A percentile compares a stretch with the other conserved stretches of the same genome.
phyloP scores from a whole-genome alignment of 805 yeast species.

The Helenozyma baotianmanensis region DNA sequence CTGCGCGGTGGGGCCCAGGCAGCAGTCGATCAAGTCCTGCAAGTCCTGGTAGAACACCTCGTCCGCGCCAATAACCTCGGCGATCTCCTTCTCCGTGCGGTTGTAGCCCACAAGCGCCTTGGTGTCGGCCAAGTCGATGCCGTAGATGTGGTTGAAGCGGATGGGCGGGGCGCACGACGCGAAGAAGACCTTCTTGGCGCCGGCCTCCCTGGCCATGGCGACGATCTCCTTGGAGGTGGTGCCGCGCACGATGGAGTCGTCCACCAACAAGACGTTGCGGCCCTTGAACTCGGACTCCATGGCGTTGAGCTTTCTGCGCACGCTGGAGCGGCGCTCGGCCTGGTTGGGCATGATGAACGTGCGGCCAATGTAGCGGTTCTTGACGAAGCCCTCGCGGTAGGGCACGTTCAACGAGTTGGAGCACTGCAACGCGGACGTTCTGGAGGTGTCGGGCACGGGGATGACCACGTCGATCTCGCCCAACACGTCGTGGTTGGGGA shows the following conservation, averaged over 20 bases:
- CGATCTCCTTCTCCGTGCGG: slow-evolving; percentile 69
- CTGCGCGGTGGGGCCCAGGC: slow-evolving; percentile 48
- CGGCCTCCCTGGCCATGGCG: slow-evolving; percentile 98
- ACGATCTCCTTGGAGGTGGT: slow-evolving; percentile 96
- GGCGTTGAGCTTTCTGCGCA: slow-evolving; percentile 91
- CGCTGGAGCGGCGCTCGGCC: slow-evolving; percentile 87
- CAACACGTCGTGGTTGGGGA: slow-evolving; percentile 38
- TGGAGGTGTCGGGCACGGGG: slow-evolving; percentile 98
- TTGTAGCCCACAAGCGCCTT: slow-evolving; percentile 88
- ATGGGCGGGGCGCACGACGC: slow-evolving; percentile 99
- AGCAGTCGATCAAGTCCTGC: slow-evolving; percentile 78
- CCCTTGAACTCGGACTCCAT: slow-evolving; percentile 90
- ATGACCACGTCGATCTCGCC: slow-evolving; percentile 85
- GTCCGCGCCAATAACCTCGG: slow-evolving; percentile 82
- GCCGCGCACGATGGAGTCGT: slow-evolving; percentile 96
- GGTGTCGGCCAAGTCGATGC: slow-evolving; percentile 95
- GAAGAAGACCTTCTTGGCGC: slow-evolving; percentile 90
- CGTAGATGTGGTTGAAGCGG: slow-evolving; percentile 91
- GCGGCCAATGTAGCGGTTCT: slow-evolving; percentile 94
- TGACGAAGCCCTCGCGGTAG: slow-evolving; percentile 95
- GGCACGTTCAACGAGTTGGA: slow-evolving; percentile 77
- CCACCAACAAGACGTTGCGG: slow-evolving; percentile 83
- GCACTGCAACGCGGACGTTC: slow-evolving; percentile 90
- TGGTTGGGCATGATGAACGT: slow-evolving; percentile 99
- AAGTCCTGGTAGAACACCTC: slow-evolving; percentile 83